phyloP scores from a whole-genome alignment of 768 basidiomycete species.

The Galerina sulciceps region DNA sequence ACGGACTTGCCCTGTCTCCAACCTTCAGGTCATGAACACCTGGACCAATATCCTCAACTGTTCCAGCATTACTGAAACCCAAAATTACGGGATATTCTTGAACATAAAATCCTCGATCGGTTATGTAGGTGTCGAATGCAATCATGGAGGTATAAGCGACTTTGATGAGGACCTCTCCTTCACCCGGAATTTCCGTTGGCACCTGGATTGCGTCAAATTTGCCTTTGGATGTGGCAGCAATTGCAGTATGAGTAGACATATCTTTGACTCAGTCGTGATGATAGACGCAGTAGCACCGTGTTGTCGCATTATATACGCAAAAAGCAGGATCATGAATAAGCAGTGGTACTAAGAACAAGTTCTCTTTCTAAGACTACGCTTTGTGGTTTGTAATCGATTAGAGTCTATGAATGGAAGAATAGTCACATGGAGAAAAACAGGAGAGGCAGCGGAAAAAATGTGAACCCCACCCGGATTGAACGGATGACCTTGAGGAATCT shows the following conservation, averaged over 20 bases:
- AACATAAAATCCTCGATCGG: slow-evolving; percentile 36
- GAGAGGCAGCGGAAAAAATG: slow-evolving; percentile 8
- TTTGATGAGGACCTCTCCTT: slow-evolving; percentile 43
- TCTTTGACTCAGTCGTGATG: background rate
- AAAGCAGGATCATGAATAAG: too few relatives aligned
- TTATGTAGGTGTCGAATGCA: slow-evolving; percentile 43
- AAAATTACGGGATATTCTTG: slow-evolving; percentile 37
- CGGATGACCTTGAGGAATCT: slow-evolving; percentile 36
- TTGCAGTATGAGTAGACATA: slow-evolving; percentile 46
- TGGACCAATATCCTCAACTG: slow-evolving; percentile 37
- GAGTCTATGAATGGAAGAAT: background rate
- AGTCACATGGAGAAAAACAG: slow-evolving; percentile 1
- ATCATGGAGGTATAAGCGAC: slow-evolving; percentile 44
- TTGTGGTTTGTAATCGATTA: too few relatives aligned
- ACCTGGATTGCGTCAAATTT: slow-evolving; percentile 39
- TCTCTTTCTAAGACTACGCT: too few relatives aligned
- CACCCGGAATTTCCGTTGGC: slow-evolving; percentile 35
- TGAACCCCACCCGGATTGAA: slow-evolving; percentile 40
- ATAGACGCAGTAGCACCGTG: background rate
- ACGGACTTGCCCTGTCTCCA: slow-evolving; percentile 41
- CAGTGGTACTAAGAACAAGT: too few relatives aligned
- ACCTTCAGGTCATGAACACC: slow-evolving; percentile 36
- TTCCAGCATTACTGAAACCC: slow-evolving; percentile 43
- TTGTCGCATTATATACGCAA: too few relatives aligned
- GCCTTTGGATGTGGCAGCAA: slow-evolving; percentile 41